phyloP scores from a whole-genome alignment of 345 rosid species.

The Reutealis trisperma region DNA sequence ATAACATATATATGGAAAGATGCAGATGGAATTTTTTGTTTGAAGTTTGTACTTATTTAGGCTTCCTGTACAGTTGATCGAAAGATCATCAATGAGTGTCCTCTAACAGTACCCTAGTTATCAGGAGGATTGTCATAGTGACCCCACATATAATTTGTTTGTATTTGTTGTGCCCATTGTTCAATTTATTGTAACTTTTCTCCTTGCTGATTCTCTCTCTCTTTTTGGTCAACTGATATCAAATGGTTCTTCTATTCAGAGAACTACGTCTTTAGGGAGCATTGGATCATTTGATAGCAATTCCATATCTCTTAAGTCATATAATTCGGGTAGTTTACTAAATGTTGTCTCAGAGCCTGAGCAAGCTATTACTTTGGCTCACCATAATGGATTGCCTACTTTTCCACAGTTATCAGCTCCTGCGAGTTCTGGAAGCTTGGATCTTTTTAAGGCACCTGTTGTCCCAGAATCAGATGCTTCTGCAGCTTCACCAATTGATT shows the following conservation, averaged over 20 bases:
- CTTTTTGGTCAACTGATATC: constrained; percentile 23
- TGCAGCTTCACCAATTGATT: constrained; percentile 54
- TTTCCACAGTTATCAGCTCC: constrained; percentile 36
- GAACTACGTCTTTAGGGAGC: constrained; percentile 76
- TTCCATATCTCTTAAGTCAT: constrained; percentile 60
- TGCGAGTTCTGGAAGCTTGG: constrained; percentile 41
- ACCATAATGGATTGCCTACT: constrained; percentile 40
- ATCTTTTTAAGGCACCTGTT: constrained; percentile 40
- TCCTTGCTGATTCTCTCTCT: constrained; percentile 3
- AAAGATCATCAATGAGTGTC: neutral
- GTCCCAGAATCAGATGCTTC: constrained; percentile 39
- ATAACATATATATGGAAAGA: neutral
- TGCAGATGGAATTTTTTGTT: neutral
- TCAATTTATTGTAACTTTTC: neutral
- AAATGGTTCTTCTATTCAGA: constrained; percentile 47
- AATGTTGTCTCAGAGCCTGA: constrained; percentile 53
- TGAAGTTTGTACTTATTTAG: neutral
- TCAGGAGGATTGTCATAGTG: neutral
- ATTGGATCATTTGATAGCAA: constrained; percentile 63
- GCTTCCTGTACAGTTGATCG: neutral
- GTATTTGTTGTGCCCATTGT: neutral
- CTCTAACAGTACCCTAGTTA: neutral
- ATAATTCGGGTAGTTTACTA: constrained; percentile 48
- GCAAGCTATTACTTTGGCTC: constrained; percentile 33
- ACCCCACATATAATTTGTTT: neutral